Percentiles rank a stretch among this genome's conserved stretches.
Conservation (phyloP, 73 alveolate species). For the Paramecium bursaria region DNA sequence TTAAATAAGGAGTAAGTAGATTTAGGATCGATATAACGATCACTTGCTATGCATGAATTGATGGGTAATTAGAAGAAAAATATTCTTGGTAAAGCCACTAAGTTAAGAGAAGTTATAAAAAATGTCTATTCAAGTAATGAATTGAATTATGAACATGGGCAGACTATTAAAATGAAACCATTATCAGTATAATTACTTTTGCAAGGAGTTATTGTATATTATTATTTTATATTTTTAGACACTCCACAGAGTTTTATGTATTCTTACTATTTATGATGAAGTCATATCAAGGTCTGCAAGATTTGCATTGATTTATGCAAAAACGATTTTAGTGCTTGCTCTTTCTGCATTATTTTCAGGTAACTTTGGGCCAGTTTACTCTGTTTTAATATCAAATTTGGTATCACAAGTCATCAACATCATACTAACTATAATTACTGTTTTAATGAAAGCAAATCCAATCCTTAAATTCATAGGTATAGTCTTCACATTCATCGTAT, state of each 20-base stretch:
- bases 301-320: slow-evolving; percentile 26
- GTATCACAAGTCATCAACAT: neutral
- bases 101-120: neutral
- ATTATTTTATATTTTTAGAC: too few species aligned
- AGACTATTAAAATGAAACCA: neutral
- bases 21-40: neutral
- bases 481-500: neutral
- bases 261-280: slow-evolving; percentile 4
- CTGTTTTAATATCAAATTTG: neutral
- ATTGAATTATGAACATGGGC: neutral
- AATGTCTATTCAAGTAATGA: slow-evolving; percentile 7
- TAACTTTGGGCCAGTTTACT: slow-evolving; percentile 7
- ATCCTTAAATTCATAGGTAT: slow-evolving; percentile 11
- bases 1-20: too few species aligned
- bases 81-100: neutral
- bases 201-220: too few species aligned
- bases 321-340: slow-evolving; percentile 15
- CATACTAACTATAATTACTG: neutral
- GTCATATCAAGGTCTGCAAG: slow-evolving; percentile 8
- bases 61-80: neutral
- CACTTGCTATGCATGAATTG: neutral
- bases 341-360: slow-evolving; percentile 28
- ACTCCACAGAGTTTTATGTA: slow-evolving; percentile 3
- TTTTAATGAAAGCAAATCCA: slow-evolving; percentile 5
- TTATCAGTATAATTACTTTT: neutral